Conservation (phyloP, 495 filamentous ascomycete genomes). For the Podospora didyma region DNA sequence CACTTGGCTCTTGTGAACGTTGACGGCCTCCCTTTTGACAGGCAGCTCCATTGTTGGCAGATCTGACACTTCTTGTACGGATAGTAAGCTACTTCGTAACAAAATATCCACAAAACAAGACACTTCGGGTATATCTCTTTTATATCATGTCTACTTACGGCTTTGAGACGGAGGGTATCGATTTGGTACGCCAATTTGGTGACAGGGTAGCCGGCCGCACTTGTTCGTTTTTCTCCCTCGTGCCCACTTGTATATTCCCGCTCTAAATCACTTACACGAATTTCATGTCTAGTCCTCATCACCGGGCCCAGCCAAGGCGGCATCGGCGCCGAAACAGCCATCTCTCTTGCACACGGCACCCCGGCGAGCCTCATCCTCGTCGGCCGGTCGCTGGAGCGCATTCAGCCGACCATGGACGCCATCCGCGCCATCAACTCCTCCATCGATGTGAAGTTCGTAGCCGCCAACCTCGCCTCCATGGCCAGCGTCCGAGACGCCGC, state of each 20-base stretch:
- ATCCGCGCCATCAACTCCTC: slow-evolving; percentile 33
- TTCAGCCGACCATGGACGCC: slow-evolving; percentile 37
- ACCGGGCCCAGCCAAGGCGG: slow-evolving; percentile 47
- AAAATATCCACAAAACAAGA: no score
- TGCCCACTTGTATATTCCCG: not conserved
- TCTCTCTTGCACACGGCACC: slow-evolving; percentile 37
- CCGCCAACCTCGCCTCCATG: slow-evolving; percentile 43
- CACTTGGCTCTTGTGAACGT: no score
- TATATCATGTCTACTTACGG: slow-evolving; percentile 4
- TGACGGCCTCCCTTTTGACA: no score
- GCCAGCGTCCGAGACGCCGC: slow-evolving; percentile 50
- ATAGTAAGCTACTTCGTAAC: no score
- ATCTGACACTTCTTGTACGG: no score
- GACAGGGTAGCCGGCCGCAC: slow-evolving; percentile 34
- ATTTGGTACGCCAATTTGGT: slow-evolving; percentile 34
- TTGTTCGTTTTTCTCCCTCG: slow-evolving; percentile 22
- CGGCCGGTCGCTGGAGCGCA: slow-evolving; percentile 34
- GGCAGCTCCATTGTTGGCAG: no score
- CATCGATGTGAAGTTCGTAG: slow-evolving; percentile 40
- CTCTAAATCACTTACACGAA: not conserved
- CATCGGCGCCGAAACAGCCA: slow-evolving; percentile 45
- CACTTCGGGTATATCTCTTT: not conserved
- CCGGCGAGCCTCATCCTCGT: slow-evolving; percentile 43
- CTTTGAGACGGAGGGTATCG: slow-evolving; percentile 27
- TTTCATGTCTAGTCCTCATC: slow-evolving; percentile 36